These are phyloP conservation scores for Alternaria sp. DNA, from an alignment of 2,329 filamentous ascomycete genomes.

Conservation along the genomic window DNA sequence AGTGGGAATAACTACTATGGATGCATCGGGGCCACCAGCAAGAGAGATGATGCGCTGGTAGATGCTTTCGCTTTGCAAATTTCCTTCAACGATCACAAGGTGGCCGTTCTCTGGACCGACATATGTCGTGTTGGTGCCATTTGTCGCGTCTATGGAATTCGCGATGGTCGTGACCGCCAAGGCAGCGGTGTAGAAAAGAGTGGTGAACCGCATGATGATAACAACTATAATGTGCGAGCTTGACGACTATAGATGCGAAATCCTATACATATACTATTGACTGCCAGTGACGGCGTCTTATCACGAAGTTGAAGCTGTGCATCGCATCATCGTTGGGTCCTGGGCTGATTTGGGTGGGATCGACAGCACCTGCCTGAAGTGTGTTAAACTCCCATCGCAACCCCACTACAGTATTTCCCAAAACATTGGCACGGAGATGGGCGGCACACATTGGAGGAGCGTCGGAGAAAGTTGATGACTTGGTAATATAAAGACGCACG, in stretches of 20 bases:
- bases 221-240: background rate
- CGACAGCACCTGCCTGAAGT: slow-evolving; percentile 18
- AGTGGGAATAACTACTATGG: slow-evolving; percentile 38
- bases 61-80: slow-evolving; percentile 35
- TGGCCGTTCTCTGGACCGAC: slow-evolving; percentile 36
- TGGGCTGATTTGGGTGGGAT: slow-evolving; percentile 11
- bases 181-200: slow-evolving; percentile 13
- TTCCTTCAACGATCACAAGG: slow-evolving; percentile 38
- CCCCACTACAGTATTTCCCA: slow-evolving; percentile 1
- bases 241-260: too few relatives aligned
- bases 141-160: slow-evolving; percentile 11
- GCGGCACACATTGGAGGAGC: background rate
- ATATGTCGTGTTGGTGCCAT: slow-evolving; percentile 25
- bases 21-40: slow-evolving; percentile 33
- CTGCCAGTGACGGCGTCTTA: background rate
- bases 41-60: slow-evolving; percentile 39
- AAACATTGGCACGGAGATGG: slow-evolving; percentile 1
- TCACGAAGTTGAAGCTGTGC: slow-evolving; percentile 10
- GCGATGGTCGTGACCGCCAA: slow-evolving; percentile 20
- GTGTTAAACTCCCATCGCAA: background rate
- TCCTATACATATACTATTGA: background rate
- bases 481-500: background rate
- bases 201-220: slow-evolving; percentile 20
- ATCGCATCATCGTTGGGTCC: slow-evolving; percentile 18
- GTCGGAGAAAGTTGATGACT: background rate